Conservation (phyloP, 345 rosid genomes). For the Lepidium sativum region DNA sequence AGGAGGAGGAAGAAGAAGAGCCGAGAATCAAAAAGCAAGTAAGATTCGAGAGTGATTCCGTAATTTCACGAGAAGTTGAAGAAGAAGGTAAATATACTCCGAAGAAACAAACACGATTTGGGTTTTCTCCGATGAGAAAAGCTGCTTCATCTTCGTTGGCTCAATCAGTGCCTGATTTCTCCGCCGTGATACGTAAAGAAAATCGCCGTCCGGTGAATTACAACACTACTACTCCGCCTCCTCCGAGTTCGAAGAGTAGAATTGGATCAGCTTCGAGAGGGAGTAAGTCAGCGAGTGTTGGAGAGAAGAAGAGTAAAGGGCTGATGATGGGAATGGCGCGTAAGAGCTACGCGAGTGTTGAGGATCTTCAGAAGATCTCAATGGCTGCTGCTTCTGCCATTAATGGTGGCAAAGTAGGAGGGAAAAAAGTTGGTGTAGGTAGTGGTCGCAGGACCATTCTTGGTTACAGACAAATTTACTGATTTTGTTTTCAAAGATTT, state of each 20-base stretch:
- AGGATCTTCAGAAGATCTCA: conserved; percentile 55
- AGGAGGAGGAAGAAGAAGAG: conserved; percentile 15
- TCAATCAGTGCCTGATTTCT: conserved; percentile 88
- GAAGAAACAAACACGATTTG: conserved; percentile 62
- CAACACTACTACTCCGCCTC: conserved; percentile 39
- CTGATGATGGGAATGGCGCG: conserved; percentile 35
- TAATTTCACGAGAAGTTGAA: conserved; percentile 23
- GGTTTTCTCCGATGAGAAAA: conserved; percentile 14
- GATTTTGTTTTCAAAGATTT: neutral
- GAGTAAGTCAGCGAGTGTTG: conserved; percentile 62
- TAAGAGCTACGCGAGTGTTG: conserved; percentile 64
- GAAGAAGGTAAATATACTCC: neutral
- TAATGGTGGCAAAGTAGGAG: conserved; percentile 39
- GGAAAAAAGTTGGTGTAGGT: conserved; percentile 12
- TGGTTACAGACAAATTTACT: conserved; percentile 37
- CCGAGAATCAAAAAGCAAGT: conserved; percentile 45
- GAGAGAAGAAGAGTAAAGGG: conserved; percentile 48
- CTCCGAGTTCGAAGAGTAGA: conserved; percentile 29
- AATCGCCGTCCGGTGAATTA: conserved; percentile 51
- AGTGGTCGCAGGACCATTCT: conserved; percentile 32
- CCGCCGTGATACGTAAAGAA: conserved; percentile 66
- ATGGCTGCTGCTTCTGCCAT: conserved; percentile 49
- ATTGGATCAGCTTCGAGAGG: conserved; percentile 42
- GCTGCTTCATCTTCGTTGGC: conserved; percentile 34
- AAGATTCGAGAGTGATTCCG: conserved; percentile 31